Percentiles rank a stretch among this genome's conserved stretches.
Conservation (phyloP, 305 asterid species). For the Euphrasia arctica region DNA sequence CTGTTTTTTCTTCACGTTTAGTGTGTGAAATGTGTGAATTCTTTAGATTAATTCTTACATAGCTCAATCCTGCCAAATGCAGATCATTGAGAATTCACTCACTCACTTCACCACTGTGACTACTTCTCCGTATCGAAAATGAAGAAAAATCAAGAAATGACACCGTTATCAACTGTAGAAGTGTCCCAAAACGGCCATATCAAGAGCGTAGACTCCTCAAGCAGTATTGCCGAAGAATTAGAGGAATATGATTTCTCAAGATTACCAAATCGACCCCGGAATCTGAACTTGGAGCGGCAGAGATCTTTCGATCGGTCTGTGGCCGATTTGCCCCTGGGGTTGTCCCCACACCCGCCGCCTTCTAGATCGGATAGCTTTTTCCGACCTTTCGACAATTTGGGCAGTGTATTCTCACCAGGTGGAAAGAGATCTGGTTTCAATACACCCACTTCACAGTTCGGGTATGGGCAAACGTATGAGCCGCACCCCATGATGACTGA, state of each 20-base stretch:
- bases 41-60: background rate
- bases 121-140: slow-evolving; percentile 2
- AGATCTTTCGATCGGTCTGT: slow-evolving; percentile 70
- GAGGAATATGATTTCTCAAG: slow-evolving; percentile 53
- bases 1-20: background rate
- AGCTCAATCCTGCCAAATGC: slow-evolving; percentile 23
- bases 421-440: slow-evolving; percentile 48
- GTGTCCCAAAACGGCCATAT: slow-evolving; percentile 27
- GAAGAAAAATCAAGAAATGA: slow-evolving; percentile 29
- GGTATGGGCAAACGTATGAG: slow-evolving; percentile 27
- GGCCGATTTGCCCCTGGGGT: slow-evolving; percentile 40
- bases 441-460: slow-evolving; percentile 58
- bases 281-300: slow-evolving; percentile 63
- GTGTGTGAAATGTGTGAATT: background rate
- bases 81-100: slow-evolving; percentile 26
- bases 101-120: slow-evolving; percentile 11
- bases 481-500: slow-evolving; percentile 70
- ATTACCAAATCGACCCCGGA: slow-evolving; percentile 43
- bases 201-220: slow-evolving; percentile 33
- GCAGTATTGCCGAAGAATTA: slow-evolving; percentile 35
- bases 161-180: slow-evolving; percentile 28
- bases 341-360: slow-evolving; percentile 60
- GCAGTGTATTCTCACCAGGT: slow-evolving; percentile 44
- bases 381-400: slow-evolving; percentile 51
- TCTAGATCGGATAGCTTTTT: slow-evolving; percentile 42